Evolutionary conservation across 2,329 filamentous ascomycete genomes (phyloP).

Genomic region (Trichoderma endophyticum): DNA sequence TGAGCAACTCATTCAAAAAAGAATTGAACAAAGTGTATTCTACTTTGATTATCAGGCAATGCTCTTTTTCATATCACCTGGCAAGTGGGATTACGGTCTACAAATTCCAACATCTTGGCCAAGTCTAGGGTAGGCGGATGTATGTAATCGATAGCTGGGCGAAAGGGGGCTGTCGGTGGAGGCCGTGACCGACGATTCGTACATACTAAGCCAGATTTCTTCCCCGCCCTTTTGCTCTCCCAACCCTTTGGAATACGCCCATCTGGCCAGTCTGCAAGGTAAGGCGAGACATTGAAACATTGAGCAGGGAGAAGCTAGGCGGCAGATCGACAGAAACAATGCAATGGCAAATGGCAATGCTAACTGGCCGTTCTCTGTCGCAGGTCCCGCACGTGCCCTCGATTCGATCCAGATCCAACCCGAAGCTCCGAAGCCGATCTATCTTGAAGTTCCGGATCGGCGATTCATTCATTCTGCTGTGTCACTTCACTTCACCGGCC

Average conservation of each 20-base stretch:
- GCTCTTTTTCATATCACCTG: background rate
- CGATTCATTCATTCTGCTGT: background rate
- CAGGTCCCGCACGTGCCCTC: constrained; percentile 13
- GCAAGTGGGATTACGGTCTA: background rate
- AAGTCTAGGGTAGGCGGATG: background rate
- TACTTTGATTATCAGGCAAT: background rate
- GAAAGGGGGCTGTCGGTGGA: constrained; percentile 14
- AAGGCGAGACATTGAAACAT: background rate
- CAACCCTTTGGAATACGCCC: background rate
- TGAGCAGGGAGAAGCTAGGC: background rate
- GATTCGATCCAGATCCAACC: background rate
- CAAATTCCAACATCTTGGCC: background rate
- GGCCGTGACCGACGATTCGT: constrained; percentile 9
- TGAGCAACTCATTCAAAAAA: background rate
- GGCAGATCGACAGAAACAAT: background rate
- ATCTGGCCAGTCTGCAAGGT: constrained; percentile 6
- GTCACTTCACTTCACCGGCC: background rate
- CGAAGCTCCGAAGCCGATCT: background rate
- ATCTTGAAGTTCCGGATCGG: background rate
- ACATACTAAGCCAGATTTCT: constrained; percentile 6
- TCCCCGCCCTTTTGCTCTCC: constrained; percentile 11
- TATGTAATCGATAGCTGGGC: background rate
- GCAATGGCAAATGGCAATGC: background rate
- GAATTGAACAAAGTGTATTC: background rate
- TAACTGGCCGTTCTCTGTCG: background rate